Conservation (phyloP, 768 basidiomycete species). For the Pulveroboletus frians region DNA sequence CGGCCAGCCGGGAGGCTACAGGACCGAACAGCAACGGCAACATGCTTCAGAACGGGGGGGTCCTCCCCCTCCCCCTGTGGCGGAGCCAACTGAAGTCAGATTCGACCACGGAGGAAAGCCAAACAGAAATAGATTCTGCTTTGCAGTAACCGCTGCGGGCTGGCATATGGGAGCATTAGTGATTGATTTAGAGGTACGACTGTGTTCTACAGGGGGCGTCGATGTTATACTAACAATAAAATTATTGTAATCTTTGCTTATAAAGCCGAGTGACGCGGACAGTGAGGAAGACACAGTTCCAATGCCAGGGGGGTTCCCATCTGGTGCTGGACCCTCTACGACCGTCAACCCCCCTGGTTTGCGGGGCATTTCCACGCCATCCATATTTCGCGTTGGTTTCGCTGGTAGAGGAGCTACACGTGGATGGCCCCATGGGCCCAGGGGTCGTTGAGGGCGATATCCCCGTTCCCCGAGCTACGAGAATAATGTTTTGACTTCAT, state of each 20-base stretch:
- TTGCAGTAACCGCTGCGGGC: slow-evolving; percentile 75
- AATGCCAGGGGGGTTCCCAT: slow-evolving; percentile 35
- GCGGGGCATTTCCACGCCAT: slow-evolving; percentile 12
- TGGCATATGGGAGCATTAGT: slow-evolving; percentile 93
- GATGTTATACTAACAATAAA: slow-evolving; percentile 2
- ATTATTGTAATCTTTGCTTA: slow-evolving; percentile 1
- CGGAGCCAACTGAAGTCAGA: slow-evolving; percentile 61
- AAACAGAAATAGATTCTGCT: slow-evolving; percentile 63
- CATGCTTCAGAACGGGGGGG: slow-evolving; percentile 22
- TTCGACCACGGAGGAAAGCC: slow-evolving; percentile 59
- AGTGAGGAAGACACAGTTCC: slow-evolving; percentile 28
- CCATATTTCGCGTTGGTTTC: slow-evolving; percentile 51
- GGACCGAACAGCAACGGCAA: slow-evolving; percentile 33
- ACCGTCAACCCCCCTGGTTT: slow-evolving; percentile 10
- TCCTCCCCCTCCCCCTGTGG: slow-evolving; percentile 38
- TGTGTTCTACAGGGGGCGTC: background rate
- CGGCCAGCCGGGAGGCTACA: slow-evolving; percentile 60
- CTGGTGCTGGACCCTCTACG: slow-evolving; percentile 12
- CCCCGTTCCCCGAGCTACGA: background rate
- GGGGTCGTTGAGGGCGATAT: slow-evolving; percentile 11
- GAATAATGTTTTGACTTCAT: slow-evolving; percentile 2
- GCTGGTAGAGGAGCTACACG: slow-evolving; percentile 47
- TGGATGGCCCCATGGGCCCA: slow-evolving; percentile 20
- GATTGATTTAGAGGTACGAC: slow-evolving; percentile 68
- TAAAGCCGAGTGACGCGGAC: slow-evolving; percentile 31